Evolutionary conservation across 768 basidiomycete species (phyloP).

Genomic region (Ephemerocybe angulata): DNA sequence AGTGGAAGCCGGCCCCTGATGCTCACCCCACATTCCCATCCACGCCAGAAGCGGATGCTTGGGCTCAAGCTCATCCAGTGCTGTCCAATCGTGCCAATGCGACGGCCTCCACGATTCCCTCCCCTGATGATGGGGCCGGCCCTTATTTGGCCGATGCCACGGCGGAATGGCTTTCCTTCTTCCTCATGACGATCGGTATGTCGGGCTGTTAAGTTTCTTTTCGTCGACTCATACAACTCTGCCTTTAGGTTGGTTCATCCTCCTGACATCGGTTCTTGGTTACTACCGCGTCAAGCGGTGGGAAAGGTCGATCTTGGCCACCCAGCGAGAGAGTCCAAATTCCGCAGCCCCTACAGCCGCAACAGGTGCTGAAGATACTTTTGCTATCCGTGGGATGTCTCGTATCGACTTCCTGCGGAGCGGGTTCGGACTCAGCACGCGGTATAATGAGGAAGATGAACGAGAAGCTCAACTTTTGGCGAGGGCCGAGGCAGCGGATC

Average conservation of each 20-base stretch:
- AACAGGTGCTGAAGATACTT: constrained; percentile 34
- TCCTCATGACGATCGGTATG: constrained; percentile 84
- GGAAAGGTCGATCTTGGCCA: constrained; percentile 72
- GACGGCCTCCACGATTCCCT: constrained; percentile 18
- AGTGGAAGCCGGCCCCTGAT: not conserved
- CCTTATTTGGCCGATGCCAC: constrained; percentile 62
- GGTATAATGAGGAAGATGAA: constrained; percentile 25
- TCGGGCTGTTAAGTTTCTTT: constrained; percentile 9
- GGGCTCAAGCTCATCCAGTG: constrained; percentile 28
- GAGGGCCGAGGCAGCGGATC: constrained; percentile 27
- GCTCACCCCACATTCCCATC: constrained; percentile 41
- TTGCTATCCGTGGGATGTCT: constrained; percentile 37
- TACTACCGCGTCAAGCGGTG: constrained; percentile 90
- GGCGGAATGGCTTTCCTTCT: constrained; percentile 92
- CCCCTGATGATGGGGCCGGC: constrained; percentile 30
- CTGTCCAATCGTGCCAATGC: constrained; percentile 22
- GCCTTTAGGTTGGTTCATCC: constrained; percentile 33
- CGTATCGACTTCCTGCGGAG: constrained; percentile 40
- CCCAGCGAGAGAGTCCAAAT: constrained; percentile 34
- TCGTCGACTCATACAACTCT: not conserved
- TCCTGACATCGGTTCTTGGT: constrained; percentile 85
- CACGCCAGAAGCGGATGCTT: constrained; percentile 44
- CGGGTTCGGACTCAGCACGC: constrained; percentile 40
- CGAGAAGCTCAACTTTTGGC: constrained; percentile 22
- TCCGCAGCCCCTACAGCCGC: constrained; percentile 17